Evolutionary conservation across 2,329 filamentous ascomycete genomes (phyloP).

Genomic region (Teratosphaeriaceae sp.): DNA sequence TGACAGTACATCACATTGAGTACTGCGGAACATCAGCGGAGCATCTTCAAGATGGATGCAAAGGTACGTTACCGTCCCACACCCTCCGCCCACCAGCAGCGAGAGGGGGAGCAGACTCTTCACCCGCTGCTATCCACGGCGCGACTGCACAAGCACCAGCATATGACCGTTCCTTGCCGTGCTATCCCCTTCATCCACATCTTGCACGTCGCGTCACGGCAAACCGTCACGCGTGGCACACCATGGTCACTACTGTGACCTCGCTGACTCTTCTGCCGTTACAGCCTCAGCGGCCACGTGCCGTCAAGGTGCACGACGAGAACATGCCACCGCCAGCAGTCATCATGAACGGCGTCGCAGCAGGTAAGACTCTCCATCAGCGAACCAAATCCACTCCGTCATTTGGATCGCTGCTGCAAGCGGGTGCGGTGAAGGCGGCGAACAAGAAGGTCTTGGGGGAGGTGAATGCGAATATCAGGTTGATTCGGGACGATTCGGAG

Average conservation of each 20-base stretch:
- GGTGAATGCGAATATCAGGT: slow-evolving; percentile 23
- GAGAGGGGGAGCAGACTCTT: slow-evolving; percentile 2
- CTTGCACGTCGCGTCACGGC: too few relatives aligned
- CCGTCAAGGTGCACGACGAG: slow-evolving; percentile 61
- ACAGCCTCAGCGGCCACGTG: slow-evolving; percentile 64
- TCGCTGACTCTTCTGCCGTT: slow-evolving; percentile 22
- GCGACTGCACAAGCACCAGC: slow-evolving; percentile 1
- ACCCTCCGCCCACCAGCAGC: slow-evolving; percentile 3
- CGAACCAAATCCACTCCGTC: slow-evolving; percentile 69
- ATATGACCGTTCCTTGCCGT: neutral
- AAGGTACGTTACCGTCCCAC: slow-evolving; percentile 15
- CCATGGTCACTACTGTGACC: slow-evolving; percentile 9
- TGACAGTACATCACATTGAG: neutral
- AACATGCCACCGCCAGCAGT: slow-evolving; percentile 48
- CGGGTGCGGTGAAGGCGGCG: slow-evolving; percentile 53
- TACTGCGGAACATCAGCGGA: neutral
- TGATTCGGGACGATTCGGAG: slow-evolving; percentile 51
- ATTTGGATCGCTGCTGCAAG: slow-evolving; percentile 50
- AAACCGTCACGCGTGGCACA: too few relatives aligned
- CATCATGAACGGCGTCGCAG: slow-evolving; percentile 33
- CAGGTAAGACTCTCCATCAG: slow-evolving; percentile 62
- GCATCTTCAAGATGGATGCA: slow-evolving; percentile 21
- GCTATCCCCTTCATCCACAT: neutral
- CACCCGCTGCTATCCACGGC: slow-evolving; percentile 3
- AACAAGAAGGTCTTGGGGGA: slow-evolving; percentile 55